Conservation (phyloP, 2,329 filamentous ascomycete species). For the Ophiosphaerella korrae region DNA sequence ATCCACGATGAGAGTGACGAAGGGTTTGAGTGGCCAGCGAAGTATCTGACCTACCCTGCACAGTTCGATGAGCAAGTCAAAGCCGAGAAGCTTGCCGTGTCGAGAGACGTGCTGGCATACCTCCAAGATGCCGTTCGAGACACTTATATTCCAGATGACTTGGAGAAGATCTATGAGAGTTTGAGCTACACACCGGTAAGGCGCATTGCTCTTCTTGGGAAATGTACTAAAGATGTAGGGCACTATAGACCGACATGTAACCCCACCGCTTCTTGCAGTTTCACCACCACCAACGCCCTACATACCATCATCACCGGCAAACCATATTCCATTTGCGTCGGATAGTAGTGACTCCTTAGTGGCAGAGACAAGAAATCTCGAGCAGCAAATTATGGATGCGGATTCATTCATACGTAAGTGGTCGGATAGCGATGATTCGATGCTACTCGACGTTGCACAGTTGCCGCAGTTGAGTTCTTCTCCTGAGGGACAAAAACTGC, state of each 20-base stretch:
- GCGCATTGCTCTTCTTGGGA: background rate
- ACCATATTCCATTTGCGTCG: slow-evolving; percentile 45
- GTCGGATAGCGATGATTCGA: slow-evolving; percentile 39
- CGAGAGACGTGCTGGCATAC: slow-evolving; percentile 41
- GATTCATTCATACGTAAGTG: slow-evolving; percentile 40
- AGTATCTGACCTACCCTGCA: slow-evolving; percentile 36
- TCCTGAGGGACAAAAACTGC: slow-evolving; percentile 17
- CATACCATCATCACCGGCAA: slow-evolving; percentile 47
- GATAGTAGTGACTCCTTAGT: slow-evolving; percentile 42
- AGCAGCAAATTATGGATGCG: slow-evolving; percentile 39
- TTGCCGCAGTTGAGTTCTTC: slow-evolving; percentile 25
- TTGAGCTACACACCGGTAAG: slow-evolving; percentile 30
- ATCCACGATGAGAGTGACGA: slow-evolving; percentile 51
- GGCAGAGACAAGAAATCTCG: slow-evolving; percentile 41
- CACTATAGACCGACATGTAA: slow-evolving; percentile 38
- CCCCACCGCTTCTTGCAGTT: slow-evolving; percentile 55
- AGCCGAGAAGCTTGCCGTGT: slow-evolving; percentile 48
- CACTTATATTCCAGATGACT: slow-evolving; percentile 21
- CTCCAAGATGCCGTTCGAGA: slow-evolving; percentile 44
- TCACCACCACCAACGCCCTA: slow-evolving; percentile 49
- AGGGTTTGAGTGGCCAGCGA: slow-evolving; percentile 48
- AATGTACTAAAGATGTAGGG: slow-evolving; percentile 36
- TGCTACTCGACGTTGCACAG: slow-evolving; percentile 38
- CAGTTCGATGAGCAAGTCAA: slow-evolving; percentile 26
- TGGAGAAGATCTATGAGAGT: slow-evolving; percentile 23